Evolutionary conservation across 331 rosid genomes (phyloP).

Genomic region (Quercus lobata): DNA sequence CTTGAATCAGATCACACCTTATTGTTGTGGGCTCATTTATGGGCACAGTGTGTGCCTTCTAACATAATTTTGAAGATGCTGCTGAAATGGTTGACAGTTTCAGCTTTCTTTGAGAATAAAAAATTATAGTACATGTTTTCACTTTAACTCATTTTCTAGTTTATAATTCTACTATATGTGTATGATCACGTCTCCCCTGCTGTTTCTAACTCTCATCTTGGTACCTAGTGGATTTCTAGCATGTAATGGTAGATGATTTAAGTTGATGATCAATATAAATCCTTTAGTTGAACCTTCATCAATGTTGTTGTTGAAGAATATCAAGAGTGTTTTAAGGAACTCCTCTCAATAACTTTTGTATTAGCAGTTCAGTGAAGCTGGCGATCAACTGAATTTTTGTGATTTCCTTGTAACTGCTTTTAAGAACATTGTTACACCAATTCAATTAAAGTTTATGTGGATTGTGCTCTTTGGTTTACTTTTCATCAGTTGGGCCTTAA

Average conservation of each 20-base stretch:
- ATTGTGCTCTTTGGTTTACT: neutral
- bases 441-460: neutral
- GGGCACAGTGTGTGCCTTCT: no score
- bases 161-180: neutral
- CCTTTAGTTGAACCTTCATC: neutral
- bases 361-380: neutral
- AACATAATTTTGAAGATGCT: no score
- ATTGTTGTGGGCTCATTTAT: no score
- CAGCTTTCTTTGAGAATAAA: neutral
- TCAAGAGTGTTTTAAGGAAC: neutral
- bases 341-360: neutral
- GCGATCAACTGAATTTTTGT: neutral
- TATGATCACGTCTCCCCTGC: neutral
- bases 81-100: neutral
- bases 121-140: neutral
- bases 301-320: neutral
- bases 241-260: neutral
- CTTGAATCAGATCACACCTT: neutral
- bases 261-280: neutral
- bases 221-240: neutral
- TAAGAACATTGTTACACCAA: neutral
- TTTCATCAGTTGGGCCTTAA: neutral
- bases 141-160: neutral
- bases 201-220: neutral
- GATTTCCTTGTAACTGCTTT: neutral